These are phyloP conservation scores for Perkinsus chesapeaki DNA, from an alignment of 169 alveolate genomes.

Conservation along the genomic window DNA sequence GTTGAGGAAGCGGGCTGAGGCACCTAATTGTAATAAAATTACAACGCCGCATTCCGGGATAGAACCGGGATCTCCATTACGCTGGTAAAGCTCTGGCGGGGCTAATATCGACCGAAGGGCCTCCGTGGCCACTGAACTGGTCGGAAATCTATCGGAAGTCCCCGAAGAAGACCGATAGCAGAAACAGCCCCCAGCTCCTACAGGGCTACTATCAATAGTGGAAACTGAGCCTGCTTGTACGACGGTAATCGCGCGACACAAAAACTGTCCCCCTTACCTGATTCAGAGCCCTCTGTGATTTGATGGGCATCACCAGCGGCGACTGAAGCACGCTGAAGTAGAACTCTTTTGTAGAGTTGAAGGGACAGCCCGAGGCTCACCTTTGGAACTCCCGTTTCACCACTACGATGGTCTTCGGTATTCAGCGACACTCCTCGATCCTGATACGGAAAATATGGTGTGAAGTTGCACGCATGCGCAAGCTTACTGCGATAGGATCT, in stretches of 20 bases:
- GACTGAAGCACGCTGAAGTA: not conserved
- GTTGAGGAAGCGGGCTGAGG: not conserved
- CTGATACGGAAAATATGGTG: not conserved
- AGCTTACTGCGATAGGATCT: not conserved
- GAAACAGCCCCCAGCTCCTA: not conserved
- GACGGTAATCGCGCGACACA: not conserved
- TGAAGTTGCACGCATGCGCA: not conserved
- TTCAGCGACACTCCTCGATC: not conserved
- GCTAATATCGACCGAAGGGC: not conserved
- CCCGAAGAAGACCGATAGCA: not conserved
- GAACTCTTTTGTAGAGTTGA: too few species aligned
- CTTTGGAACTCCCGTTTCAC: not conserved
- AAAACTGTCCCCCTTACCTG: not conserved
- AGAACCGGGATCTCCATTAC: not conserved
- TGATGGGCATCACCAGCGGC: not conserved
- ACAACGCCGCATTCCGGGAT: not conserved
- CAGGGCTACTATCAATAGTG: not conserved
- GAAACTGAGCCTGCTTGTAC: too few species aligned
- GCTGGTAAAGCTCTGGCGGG: not conserved
- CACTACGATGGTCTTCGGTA: not conserved
- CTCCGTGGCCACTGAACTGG: not conserved
- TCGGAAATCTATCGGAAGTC: not conserved
- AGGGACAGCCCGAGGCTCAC: too few species aligned
- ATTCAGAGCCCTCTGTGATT: not conserved
- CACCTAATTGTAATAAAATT: not conserved